Evolutionary conservation across 139 green algal genomes (phyloP), one percentile per base, ranked within the genome.

Genomic region (Diplosphaera chodatii): DNA sequence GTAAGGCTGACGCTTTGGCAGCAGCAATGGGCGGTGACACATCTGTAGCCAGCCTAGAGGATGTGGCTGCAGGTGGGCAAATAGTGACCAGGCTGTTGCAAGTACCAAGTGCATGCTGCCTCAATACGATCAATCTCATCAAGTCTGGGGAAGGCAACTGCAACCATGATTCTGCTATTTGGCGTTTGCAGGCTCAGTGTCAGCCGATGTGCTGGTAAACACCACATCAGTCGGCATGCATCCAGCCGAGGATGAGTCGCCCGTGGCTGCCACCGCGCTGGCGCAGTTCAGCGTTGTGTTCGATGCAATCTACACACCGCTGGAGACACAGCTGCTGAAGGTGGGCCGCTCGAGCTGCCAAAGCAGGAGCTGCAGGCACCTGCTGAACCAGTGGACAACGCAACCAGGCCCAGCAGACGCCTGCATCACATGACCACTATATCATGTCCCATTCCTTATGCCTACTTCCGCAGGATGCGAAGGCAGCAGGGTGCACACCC

Each of bases 251-350:
- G 80, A 87, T 16, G 82, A 86, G 33, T 90, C 82, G 16, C 93
- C 93, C 3, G 83, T 96, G 28, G 82, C 87, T 0, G 71, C 73
- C 10, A 63, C 68, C 1, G 87, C 78, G 1, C 40, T 96, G n/a
- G 33, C n/a, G 2, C 27, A 34, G 33, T 91, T 82, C 48, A 28
- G 80, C 48, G 74, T 98, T 1, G 96, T 97, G 18, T 99, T 99
- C 85, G 95, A 99, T 67, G 95, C 95, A 0, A 88, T 99, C 15
- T 99, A 99, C 88, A 98, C 89, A 0, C 95, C 95, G 23, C 79
- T 96, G 68, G 73, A 94, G 31, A 99, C 94, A 1, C 84, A 72
- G 59, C 80, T 97, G 73, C 82, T 97, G 37, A 71, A 67, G 40
- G 74, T 71, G 63, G 28, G 4, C 3, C 40, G 30, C 32, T 25